A percentile compares a stretch with the other conserved stretches of the same genome.
phyloP scores from a whole-genome alignment of 2,329 filamentous ascomycete genomes.

The Colletotrichum sp. region DNA sequence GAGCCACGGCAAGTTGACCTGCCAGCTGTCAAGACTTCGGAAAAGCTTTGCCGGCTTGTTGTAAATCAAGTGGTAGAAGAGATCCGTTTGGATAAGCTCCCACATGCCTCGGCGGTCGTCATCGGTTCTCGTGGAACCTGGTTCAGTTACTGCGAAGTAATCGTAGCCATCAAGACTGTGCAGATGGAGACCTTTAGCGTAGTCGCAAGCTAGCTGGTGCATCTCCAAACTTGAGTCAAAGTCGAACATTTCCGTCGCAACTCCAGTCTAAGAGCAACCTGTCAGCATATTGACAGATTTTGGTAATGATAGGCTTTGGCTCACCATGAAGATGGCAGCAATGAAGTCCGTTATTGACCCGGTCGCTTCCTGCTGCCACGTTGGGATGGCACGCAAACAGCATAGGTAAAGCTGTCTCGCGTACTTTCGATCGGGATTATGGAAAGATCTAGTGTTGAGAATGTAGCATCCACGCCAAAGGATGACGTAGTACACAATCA shows the following conservation, averaged over 20 bases:
- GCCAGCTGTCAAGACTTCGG: slow-evolving; percentile 28
- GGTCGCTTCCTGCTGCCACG: slow-evolving; percentile 34
- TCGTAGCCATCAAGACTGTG: slow-evolving; percentile 33
- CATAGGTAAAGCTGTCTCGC: slow-evolving; percentile 30
- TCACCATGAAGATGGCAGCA: slow-evolving; percentile 33
- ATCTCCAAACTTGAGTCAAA: slow-evolving; percentile 34
- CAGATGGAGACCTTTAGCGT: slow-evolving; percentile 33
- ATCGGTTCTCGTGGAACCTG: not conserved
- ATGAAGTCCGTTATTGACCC: slow-evolving; percentile 34
- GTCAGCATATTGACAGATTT: not conserved
- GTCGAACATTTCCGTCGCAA: slow-evolving; percentile 34
- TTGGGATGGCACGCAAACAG: slow-evolving; percentile 32
- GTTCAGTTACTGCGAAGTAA: not conserved
- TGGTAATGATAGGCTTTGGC: not conserved
- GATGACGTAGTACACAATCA: slow-evolving; percentile 35
- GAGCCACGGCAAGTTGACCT: slow-evolving; percentile 36
- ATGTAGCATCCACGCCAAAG: slow-evolving; percentile 32
- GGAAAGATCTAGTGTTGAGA: not conserved
- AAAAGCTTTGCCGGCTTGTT: slow-evolving; percentile 33
- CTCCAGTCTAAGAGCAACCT: slow-evolving; percentile 21
- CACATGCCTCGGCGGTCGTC: slow-evolving; percentile 34
- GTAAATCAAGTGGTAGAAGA: slow-evolving; percentile 34
- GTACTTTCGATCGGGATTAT: slow-evolving; percentile 22
- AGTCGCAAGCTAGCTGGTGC: slow-evolving; percentile 33
- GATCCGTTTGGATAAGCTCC: slow-evolving; percentile 37